Conservation (phyloP, 768 basidiomycete species). For the Hygrocybe coccinea region DNA sequence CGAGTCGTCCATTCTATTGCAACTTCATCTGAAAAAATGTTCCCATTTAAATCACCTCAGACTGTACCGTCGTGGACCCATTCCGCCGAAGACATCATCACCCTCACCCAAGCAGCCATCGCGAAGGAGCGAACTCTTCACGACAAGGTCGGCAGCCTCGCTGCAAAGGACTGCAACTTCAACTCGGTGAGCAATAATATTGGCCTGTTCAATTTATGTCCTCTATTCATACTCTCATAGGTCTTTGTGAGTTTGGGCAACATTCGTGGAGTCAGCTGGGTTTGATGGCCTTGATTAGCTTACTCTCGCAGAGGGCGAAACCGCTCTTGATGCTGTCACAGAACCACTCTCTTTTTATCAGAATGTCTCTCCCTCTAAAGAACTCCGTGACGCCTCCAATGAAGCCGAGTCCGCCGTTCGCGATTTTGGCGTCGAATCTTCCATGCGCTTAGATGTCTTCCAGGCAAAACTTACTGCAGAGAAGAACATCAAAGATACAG, state of each 20-base stretch:
- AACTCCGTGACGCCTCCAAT: constrained; percentile 77
- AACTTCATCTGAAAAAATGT: constrained; percentile 32
- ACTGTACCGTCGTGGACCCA: constrained; percentile 63
- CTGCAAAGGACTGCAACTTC: constrained; percentile 56
- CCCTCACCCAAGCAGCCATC: constrained; percentile 55
- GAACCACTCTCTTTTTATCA: constrained; percentile 77
- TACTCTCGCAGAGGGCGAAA: constrained; percentile 57
- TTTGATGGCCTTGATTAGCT: constrained; percentile 32
- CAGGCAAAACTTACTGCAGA: constrained; percentile 65
- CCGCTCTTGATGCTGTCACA: constrained; percentile 42
- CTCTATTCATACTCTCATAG: constrained; percentile 30
- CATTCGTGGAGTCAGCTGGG: not conserved
- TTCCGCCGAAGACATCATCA: constrained; percentile 52
- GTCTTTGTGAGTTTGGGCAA: constrained; percentile 58
- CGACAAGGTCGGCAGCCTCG: constrained; percentile 58
- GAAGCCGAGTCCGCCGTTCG: constrained; percentile 65
- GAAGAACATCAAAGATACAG: constrained; percentile 60
- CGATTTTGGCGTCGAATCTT: constrained; percentile 68
- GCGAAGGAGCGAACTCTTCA: constrained; percentile 47
- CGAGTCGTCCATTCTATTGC: constrained; percentile 16
- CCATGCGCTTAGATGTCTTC: constrained; percentile 80
- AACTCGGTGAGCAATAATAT: constrained; percentile 50
- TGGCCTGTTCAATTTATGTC: not conserved
- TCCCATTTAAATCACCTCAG: constrained; percentile 60
- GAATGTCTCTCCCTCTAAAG: constrained; percentile 70